A percentile compares a stretch with the other conserved stretches of the same genome.
phyloP scores from a whole-genome alignment of 2,329 filamentous ascomycete genomes.

The Venturia asperata region DNA sequence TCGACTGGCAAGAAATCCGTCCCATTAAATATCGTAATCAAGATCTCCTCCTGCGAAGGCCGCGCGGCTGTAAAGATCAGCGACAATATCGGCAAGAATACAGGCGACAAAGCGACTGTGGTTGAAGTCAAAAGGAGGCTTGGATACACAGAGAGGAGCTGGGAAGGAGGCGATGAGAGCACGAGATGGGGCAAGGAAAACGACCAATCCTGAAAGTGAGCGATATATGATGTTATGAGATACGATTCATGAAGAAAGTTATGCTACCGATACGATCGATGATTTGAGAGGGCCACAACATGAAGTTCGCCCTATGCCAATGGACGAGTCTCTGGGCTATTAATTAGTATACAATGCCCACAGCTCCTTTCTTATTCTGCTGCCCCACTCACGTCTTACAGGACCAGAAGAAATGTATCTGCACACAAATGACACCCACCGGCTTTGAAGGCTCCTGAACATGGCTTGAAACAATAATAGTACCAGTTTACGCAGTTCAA shows the following conservation, averaged over 20 bases:
- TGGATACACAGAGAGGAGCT: conserved; percentile 78
- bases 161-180: conserved; percentile 78
- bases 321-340: neutral
- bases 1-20: conserved; percentile 73
- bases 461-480: too few relatives aligned
- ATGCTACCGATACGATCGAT: neutral
- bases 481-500: too few relatives aligned
- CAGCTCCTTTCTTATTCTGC: neutral
- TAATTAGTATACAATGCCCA: neutral
- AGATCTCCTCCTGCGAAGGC: conserved; percentile 77
- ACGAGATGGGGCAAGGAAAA: conserved; percentile 61
- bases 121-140: conserved; percentile 75
- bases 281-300: neutral
- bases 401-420: too few relatives aligned
- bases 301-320: neutral
- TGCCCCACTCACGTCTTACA: neutral
- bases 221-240: neutral
- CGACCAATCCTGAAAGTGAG: neutral
- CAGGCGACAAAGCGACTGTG: conserved; percentile 73
- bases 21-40: conserved; percentile 96
- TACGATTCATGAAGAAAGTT: neutral
- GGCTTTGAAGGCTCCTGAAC: too few relatives aligned
- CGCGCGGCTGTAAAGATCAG: conserved; percentile 86
- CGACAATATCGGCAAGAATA: conserved; percentile 86
- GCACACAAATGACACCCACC: too few relatives aligned